Base-by-base conservation (phyloP, 768 basidiomycete genomes). In the Suillus bovinus region DNA sequence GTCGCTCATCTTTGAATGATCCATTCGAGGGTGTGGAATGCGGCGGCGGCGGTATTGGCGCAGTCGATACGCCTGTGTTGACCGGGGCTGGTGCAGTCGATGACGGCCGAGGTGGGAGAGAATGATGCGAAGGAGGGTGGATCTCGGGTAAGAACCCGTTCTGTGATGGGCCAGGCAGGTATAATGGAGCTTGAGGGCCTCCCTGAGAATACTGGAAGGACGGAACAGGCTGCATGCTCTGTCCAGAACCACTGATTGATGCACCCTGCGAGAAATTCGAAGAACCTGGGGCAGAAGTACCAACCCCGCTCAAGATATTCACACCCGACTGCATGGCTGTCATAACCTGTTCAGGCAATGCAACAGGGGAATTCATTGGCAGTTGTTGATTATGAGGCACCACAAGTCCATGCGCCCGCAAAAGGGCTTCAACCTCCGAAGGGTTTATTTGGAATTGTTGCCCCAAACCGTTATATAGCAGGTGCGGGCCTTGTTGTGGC, bases 1-100 rank as follows among this genome's bases (percentile, higher is more conserved):
- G 63, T 31, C 67, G 70, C 24, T 67, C 52, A 29, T 73, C 71
- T 9, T 42, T 60, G 31, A 29, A 24, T 11, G 55, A 34, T 39
- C 67, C 62, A 17, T 65, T 64, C 5, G 56, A 70, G 1, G 74
- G 64, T 4, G 33, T 27, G 38, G 72, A 65, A 60, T 66, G 61
- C 13, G 70, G 50, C 29, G 61, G 58, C 24, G 62, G 67, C 16
- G 68, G 50, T 20, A 58, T 55, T 20, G 63, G 66, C 27, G 62
- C 63, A 20, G 66, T 54, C 20, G 65, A 65, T 63, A 20, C 34
- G 13, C 6, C 55, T 41, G 55, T 39, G 27, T 56, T 56, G 24
- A 39, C 27, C 6, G 38, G 38, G 24, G 55, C 20, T 10, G 24
- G 38, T 39, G 38, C 38, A 13, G 55, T 29, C 11, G 55, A 56